Percentiles rank a stretch among this genome's conserved stretches.
phyloP scores from a whole-genome alignment of 2,329 filamentous ascomycete species.

The Xylariales sp. region DNA sequence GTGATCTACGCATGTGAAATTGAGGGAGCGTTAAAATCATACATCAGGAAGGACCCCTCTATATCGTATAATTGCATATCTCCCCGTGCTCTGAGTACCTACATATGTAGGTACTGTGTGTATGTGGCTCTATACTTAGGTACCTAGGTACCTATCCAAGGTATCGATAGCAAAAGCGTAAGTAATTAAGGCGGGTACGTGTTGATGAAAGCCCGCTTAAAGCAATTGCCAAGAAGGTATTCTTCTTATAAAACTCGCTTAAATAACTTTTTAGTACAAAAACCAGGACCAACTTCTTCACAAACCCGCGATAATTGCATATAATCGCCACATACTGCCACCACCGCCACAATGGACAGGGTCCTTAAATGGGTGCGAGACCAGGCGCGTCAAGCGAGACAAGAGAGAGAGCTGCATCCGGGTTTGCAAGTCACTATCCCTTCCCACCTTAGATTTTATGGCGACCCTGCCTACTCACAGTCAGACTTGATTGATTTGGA shows the following conservation, averaged over 20 bases:
- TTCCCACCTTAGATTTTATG: neutral
- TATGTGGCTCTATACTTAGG: too few species aligned
- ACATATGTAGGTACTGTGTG: too few species aligned
- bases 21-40: neutral
- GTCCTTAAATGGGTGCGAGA: slow-evolving; percentile 3
- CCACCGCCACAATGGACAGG: slow-evolving; percentile 6
- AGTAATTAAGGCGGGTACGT: too few species aligned
- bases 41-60: slow-evolving; percentile 10
- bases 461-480: slow-evolving; percentile 13
- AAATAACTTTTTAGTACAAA: too few species aligned
- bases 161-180: too few species aligned
- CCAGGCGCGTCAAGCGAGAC: neutral
- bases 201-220: too few species aligned
- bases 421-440: neutral
- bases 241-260: too few species aligned
- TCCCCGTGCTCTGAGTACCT: too few species aligned
- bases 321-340: neutral
- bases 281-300: neutral
- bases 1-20: slow-evolving; percentile 27
- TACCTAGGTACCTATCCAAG: neutral
- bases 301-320: slow-evolving; percentile 24
- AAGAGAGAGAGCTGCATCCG: neutral
- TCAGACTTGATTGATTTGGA: slow-evolving; percentile 22
- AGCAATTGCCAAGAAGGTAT: too few species aligned
- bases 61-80: slow-evolving; percentile 21